Base-by-base conservation (phyloP, 1,139 yeast species). In the Scheffersomyces cryptocercus region DNA sequence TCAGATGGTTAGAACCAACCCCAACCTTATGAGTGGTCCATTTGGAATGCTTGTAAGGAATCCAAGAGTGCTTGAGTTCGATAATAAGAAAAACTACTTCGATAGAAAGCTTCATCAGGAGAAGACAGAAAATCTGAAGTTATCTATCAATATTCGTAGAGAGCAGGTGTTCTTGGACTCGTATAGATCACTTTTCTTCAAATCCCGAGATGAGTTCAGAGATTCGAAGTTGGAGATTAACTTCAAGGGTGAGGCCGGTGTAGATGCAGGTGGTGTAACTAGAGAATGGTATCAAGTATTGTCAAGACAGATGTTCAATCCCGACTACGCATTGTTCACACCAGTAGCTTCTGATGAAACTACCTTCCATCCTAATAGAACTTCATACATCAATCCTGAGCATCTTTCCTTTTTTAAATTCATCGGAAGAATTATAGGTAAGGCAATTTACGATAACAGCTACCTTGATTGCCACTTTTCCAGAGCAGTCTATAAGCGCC, bases 211-310 rank as follows among this genome's bases (percentile, higher is more conserved):
- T 11, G 95, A 88, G 48, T 82, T 91, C 60, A 81, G 84, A 55
- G 77, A 81, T 42, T 79, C 93, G 4, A 84, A 85, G 50, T 70
- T 93, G 53, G 93, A 87, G 43, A 83, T 95, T 36, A 79, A 78
- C 29, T 95, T 95, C 69, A 85, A 84, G 54, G 97, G 96, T 3
- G 99, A 95, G 62, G 87, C 88, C 46, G 99, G 99, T 53, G 88
- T 93, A 40, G 99, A 95, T 73, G 99, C 97, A 3, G 99, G 99
- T 54, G 99, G 99, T 41, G 85, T 95, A 16, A 89, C 97, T 0
- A 76, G 99, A 58, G 99, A 95, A 64, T 95, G 99, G 99, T 91
- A 85, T 59, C 98, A 90, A 61, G 96, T 91, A 8, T 68, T 95
- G 45, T 85, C 97, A 0, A 75, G 97, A 49, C 98, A 93, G 64